Evolutionary conservation across 371 early-diverging fungal species (phyloP).

Genomic region (Rhizopus sp.): DNA sequence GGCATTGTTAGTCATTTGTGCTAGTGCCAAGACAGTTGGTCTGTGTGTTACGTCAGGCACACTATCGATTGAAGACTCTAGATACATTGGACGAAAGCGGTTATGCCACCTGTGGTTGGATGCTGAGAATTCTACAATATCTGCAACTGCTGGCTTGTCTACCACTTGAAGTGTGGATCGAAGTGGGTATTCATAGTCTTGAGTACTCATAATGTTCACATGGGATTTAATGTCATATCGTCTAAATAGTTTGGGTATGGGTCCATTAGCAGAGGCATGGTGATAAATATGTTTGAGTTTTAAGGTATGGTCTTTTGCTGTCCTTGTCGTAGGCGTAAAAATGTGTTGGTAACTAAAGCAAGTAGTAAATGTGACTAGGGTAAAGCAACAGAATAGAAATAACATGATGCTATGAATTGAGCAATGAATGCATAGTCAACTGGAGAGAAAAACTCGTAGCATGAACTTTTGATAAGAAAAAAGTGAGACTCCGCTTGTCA

Average conservation of each 20-base stretch:
- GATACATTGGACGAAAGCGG: conserved; percentile 4
- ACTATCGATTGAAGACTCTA: conserved; percentile 23
- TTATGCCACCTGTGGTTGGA: neutral
- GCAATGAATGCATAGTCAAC: neutral
- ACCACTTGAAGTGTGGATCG: conserved; percentile 6
- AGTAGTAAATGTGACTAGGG: neutral
- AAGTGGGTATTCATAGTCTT: neutral
- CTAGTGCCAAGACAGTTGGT: conserved; percentile 68
- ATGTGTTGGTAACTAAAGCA: neutral
- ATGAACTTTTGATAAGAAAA: no score
- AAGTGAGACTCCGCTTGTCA: no score
- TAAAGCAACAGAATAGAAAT: neutral
- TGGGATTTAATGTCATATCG: conserved; percentile 30
- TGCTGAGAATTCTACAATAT: conserved; percentile 6
- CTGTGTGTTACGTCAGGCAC: conserved; percentile 78
- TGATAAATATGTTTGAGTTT: conserved; percentile 44
- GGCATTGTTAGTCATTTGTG: conserved; percentile 78
- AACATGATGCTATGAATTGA: neutral
- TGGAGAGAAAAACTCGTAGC: neutral
- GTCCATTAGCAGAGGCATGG: conserved; percentile 35
- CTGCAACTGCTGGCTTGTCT: conserved; percentile 6
- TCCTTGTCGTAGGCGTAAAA: neutral
- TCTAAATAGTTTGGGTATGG: conserved; percentile 50
- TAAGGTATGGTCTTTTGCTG: conserved; percentile 4
- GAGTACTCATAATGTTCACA: neutral